Evolutionary conservation across 2,329 filamentous ascomycete genomes (phyloP).

Genomic region (Ophiostoma sp.): DNA sequence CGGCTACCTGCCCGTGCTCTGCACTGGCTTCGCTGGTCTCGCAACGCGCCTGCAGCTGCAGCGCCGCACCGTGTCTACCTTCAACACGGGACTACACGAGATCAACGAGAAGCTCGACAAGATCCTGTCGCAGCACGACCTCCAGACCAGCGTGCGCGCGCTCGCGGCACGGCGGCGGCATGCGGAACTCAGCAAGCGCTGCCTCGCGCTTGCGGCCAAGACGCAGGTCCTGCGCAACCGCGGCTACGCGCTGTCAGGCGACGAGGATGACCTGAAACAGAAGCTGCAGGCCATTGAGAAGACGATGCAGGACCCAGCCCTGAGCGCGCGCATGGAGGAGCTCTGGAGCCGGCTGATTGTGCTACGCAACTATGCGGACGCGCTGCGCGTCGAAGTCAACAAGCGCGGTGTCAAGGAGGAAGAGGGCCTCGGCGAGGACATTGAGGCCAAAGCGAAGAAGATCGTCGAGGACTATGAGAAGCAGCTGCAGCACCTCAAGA

Average conservation of each 20-base stretch:
- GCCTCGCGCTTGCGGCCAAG: slow-evolving; percentile 67
- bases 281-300: slow-evolving; percentile 65
- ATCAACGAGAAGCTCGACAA: slow-evolving; percentile 69
- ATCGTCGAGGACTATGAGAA: slow-evolving; percentile 77
- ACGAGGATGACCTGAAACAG: slow-evolving; percentile 71
- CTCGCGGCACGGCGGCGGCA: slow-evolving; percentile 68
- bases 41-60: slow-evolving; percentile 68
- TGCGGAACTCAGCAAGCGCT: slow-evolving; percentile 65
- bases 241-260: slow-evolving; percentile 71
- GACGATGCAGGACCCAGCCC: slow-evolving; percentile 65
- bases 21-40: slow-evolving; percentile 66
- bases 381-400: slow-evolving; percentile 68
- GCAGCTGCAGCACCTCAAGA: slow-evolving; percentile 69
- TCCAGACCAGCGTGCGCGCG: slow-evolving; percentile 67
- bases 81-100: slow-evolving; percentile 68
- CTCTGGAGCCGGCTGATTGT: slow-evolving; percentile 78
- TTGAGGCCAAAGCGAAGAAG: slow-evolving; percentile 69
- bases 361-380: slow-evolving; percentile 65
- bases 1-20: slow-evolving; percentile 71
- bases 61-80: slow-evolving; percentile 60
- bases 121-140: slow-evolving; percentile 70
- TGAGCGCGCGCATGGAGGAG: slow-evolving; percentile 73
- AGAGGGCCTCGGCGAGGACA: slow-evolving; percentile 61
- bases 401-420: slow-evolving; percentile 54
- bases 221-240: slow-evolving; percentile 76